These are phyloP conservation scores for Calonectria pauciramosa DNA, from an alignment of 2,329 filamentous ascomycete species.

Conservation along the genomic window DNA sequence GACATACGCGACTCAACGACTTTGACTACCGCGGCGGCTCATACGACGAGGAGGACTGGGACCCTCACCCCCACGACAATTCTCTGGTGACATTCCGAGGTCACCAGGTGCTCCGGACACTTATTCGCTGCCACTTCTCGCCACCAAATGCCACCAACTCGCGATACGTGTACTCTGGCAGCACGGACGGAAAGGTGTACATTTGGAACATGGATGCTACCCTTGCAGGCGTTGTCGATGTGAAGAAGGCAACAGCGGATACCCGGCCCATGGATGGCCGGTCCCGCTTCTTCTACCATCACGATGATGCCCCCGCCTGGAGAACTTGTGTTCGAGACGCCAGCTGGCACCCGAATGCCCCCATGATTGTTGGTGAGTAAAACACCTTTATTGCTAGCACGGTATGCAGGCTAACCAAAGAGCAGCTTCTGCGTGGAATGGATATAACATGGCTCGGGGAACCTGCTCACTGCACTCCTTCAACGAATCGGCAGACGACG, in stretches of 20 bases:
- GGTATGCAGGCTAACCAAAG: conserved; percentile 28
- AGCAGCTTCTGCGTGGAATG: conserved; percentile 85
- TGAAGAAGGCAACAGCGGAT: conserved; percentile 76
- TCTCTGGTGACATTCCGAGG: conserved; percentile 94
- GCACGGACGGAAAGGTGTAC: conserved; percentile 89
- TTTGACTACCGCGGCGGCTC: conserved; percentile 82
- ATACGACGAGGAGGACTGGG: conserved; percentile 75
- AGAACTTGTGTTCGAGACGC: conserved; percentile 87
- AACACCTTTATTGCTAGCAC: too few species aligned
- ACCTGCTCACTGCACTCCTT: conserved; percentile 85
- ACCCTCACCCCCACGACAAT: conserved; percentile 81
- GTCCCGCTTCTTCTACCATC: conserved; percentile 70
- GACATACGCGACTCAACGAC: conserved; percentile 65
- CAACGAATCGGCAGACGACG: conserved; percentile 76
- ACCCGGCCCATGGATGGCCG: conserved; percentile 69
- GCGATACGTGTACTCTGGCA: conserved; percentile 93
- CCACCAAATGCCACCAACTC: conserved; percentile 88
- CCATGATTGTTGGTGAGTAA: conserved; percentile 76
- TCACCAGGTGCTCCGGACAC: conserved; percentile 87
- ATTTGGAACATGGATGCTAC: conserved; percentile 96
- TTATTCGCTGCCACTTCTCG: conserved; percentile 96
- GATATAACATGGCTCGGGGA: conserved; percentile 78
- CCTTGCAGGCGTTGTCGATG: conserved; percentile 82
- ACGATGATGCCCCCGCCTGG: conserved; percentile 72
- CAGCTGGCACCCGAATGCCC: conserved; percentile 90